Base-by-base conservation (phyloP, 208 protist genomes). In the Trypanosomatidae sp. region DNA sequence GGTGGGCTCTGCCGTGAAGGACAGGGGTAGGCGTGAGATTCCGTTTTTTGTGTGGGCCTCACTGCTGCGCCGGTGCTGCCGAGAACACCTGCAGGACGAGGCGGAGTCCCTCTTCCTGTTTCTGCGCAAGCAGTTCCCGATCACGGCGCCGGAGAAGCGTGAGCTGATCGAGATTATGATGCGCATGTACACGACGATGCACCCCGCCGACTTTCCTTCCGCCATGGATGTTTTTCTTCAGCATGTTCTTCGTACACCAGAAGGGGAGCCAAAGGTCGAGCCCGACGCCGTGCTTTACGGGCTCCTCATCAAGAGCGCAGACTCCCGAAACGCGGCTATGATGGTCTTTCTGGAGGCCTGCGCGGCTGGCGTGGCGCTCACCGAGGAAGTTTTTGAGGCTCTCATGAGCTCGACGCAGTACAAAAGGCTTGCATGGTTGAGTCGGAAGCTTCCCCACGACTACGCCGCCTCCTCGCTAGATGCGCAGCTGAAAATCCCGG, bases 121-220 rank as follows among this genome's bases (percentile, higher is more conserved):
- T 72, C 87, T 95, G 70, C 87, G 87, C 9, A 79, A 85, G 47
- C 79, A 86, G 25, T 94, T 94, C 66, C 7, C 41, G 15, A 79
- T 94, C 3, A 73, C 67, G 3, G 58, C 50, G 39, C 50, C 49
- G 39, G 79, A 95, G 74, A 93, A 94, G 76, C 76, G 87, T 0
- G 89, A 97, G 76, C 74, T 97, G 62, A 77, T 97, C 43, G 90
- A 93, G 55, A 95, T 97, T 66, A 91, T 95, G 87, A 88, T 97
- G 79, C 86, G 90, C 47, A 95, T 97, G 92, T 94, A 94, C 83
- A 82, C 83, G 6, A 92, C 90, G 0, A 77, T 95, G 62, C 69
- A 84, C 9, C 81, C 86, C 12, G 56, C 85, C 7, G 92, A 97
- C 79, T 95, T 86, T 55, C 69, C 87, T 36, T 93, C 89, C 41